Conservation (phyloP, 164 flowering plant species). For the Vitis labrusca region DNA sequence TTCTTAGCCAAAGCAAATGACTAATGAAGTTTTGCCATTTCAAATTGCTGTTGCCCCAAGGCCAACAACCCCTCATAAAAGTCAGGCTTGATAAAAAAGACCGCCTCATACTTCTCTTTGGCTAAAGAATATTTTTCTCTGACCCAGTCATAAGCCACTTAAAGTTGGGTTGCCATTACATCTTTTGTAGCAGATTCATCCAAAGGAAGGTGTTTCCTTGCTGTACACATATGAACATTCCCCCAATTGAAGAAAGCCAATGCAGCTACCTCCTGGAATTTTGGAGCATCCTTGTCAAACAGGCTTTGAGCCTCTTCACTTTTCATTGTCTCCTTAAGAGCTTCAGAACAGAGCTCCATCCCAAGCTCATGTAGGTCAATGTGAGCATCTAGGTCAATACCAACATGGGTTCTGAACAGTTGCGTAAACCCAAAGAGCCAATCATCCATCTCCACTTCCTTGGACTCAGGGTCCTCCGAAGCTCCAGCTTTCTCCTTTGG, state of each 20-base stretch:
- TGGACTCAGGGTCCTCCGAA: too few species aligned
- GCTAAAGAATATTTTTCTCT: constrained; percentile 80
- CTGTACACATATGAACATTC: constrained; percentile 97
- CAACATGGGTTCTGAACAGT: too few species aligned
- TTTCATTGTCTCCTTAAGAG: too few species aligned
- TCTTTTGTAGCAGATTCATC: constrained; percentile 81
- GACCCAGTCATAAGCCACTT: constrained; percentile 88
- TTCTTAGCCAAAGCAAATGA: constrained; percentile 85
- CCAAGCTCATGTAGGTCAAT: too few species aligned
- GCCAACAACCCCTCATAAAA: constrained; percentile 96
- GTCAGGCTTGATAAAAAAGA: constrained; percentile 80
- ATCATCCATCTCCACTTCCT: too few species aligned
- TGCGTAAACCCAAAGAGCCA: too few species aligned
- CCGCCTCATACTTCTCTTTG: constrained; percentile 82
- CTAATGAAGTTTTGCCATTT: constrained; percentile 98
- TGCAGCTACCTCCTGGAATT: constrained; percentile 47
- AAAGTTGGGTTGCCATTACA: constrained; percentile 64
- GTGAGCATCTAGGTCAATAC: too few species aligned
- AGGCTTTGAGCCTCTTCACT: too few species aligned
- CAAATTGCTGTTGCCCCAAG: constrained; percentile 94
- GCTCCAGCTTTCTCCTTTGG: too few species aligned
- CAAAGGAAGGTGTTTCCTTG: constrained; percentile 86
- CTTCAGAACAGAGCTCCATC: too few species aligned
- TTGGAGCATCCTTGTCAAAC: too few species aligned
- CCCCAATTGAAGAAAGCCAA: constrained; percentile 98